Base-by-base conservation (phyloP, 2,329 filamentous ascomycete species). In the Fusarium mangiferae region DNA sequence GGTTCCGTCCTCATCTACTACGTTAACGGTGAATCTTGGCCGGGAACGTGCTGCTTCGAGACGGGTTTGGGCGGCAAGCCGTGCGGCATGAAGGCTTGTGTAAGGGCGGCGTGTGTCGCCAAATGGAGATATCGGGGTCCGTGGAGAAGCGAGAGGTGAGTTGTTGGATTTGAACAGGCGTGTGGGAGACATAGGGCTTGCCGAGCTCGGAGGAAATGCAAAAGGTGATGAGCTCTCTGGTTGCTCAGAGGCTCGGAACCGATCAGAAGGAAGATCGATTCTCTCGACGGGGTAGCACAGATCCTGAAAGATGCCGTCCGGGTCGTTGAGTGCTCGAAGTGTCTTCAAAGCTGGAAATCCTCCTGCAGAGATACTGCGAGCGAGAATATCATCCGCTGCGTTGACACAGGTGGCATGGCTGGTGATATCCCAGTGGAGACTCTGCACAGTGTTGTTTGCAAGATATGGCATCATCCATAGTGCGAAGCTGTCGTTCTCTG, bases 321-420 rank as follows among this genome's bases (percentile, higher is more conserved):
- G 88, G 73, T 95, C 93, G 65, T 90, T 90, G 3, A 92, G 93
- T 0, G 90, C 85, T 61, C 93, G 89, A 24, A 95, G 82, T 4
- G 79, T 83, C 15, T 83, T 84, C 15, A 95, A 85, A 1, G 83
- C 80, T 0, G 93, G 93, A 77, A 95, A 93, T 0, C 90, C 90
- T 9, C 84, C 83, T 3, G 87, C 86, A 10, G 82, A 81, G 72
- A 95, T 93, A 76, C 90, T 90, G 66, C 85, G 85, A 3, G 91
- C 90, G 13, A 95, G 85, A 52, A 92, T 89, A 10, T 87, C 85
- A 57, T 92, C 91, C 3, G 91, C 90, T 8, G 82, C 77, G 54
- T 84, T 86, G 52, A 83, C 80, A 28, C 81, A 79, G 24, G 83
- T 80, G 18, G 84, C 83, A 41, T 86, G 83, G 45, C 86, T 83